Conservation (phyloP, 331 rosid genomes). For the Arachis monticola region DNA sequence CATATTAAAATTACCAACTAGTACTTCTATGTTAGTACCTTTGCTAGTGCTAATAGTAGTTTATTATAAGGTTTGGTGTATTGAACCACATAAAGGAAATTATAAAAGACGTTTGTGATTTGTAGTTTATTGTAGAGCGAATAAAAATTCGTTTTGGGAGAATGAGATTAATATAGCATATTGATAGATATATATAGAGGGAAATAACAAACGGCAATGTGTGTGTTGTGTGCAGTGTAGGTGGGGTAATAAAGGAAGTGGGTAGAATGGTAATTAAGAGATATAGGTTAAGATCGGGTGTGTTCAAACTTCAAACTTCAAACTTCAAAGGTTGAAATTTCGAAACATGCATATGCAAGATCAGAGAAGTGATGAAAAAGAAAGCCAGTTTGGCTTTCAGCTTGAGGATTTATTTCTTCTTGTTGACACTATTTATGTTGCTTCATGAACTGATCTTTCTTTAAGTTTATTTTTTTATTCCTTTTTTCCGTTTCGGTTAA, state of each 20-base stretch:
- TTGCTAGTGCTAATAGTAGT: background rate
- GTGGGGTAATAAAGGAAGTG: conserved; percentile 45
- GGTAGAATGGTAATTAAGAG: conserved; percentile 58
- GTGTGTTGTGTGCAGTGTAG: conserved; percentile 8
- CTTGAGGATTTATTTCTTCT: background rate
- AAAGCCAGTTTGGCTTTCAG: background rate
- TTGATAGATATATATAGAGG: conserved; percentile 16
- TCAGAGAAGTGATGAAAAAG: conserved; percentile 17
- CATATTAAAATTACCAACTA: background rate
- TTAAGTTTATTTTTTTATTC: background rate
- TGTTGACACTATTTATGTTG: conserved; percentile 3
- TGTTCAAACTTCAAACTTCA: conserved; percentile 12
- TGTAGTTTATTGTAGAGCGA: conserved; percentile 12
- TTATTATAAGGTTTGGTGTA: conserved; percentile 11
- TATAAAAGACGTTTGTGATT: conserved; percentile 1
- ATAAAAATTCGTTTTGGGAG: conserved; percentile 35
- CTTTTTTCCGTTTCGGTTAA: background rate
- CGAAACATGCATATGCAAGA: background rate
- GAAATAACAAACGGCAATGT: background rate
- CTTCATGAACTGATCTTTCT: background rate
- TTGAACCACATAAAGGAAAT: background rate
- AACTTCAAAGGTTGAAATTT: conserved; percentile 28
- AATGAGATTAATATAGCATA: background rate
- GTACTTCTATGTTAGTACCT: no score
- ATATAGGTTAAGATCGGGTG: background rate